These are phyloP conservation scores for Arthrobotrys conoides DNA, from an alignment of 2,329 filamentous ascomycete genomes.

Conservation along the genomic window DNA sequence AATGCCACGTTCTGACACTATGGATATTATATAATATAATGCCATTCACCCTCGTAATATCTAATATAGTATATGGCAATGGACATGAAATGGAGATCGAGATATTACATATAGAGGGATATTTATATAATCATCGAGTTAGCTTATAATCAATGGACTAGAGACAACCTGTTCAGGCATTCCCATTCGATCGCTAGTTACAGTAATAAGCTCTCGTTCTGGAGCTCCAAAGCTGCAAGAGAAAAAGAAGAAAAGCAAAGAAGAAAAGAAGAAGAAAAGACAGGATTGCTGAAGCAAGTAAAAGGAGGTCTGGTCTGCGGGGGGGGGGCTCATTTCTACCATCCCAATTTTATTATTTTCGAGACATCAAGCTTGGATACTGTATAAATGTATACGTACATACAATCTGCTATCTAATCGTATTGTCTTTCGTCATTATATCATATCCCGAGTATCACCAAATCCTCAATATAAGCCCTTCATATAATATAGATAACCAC, in stretches of 20 bases:
- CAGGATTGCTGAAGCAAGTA: neutral
- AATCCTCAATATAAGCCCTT: neutral
- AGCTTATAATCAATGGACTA: neutral
- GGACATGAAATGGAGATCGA: neutral
- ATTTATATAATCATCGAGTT: neutral
- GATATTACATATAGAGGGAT: neutral
- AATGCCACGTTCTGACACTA: too few species aligned
- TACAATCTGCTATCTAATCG: neutral
- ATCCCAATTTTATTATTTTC: too few species aligned
- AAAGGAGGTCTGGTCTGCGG: neutral
- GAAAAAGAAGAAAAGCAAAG: too few species aligned
- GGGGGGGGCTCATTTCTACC: too few species aligned
- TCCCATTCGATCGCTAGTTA: neutral
- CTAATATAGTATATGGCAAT: too few species aligned
- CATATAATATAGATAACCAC: too few species aligned
- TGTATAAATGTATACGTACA: neutral
- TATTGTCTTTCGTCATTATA: neutral
- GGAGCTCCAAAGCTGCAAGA: conserved; percentile 1
- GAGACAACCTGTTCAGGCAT: conserved; percentile 1
- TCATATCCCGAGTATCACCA: neutral
- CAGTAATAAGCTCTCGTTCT: neutral
- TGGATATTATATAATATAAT: too few species aligned
- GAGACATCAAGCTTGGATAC: neutral
- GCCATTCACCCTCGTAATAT: too few species aligned
- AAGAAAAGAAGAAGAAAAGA: neutral